phyloP scores from a whole-genome alignment of 2,329 filamentous ascomycete species.

The Camillea tinctor region DNA sequence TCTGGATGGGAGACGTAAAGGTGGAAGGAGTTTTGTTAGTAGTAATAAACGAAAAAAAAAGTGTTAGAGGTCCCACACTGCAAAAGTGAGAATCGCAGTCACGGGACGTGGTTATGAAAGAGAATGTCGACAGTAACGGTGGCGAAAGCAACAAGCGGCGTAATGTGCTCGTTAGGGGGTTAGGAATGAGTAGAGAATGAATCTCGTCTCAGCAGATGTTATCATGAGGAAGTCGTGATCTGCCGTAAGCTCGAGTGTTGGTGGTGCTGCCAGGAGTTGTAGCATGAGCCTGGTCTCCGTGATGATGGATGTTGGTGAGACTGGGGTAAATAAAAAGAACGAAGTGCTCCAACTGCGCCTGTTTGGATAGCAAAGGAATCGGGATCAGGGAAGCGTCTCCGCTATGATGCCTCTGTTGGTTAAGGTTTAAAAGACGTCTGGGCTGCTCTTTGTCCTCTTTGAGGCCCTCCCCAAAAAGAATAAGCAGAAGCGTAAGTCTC shows the following conservation, averaged over 20 bases:
- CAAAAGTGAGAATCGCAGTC: neutral
- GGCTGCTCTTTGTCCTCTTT: too few relatives aligned
- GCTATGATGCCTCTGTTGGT: too few relatives aligned
- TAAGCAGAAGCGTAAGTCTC: too few relatives aligned
- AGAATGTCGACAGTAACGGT: neutral
- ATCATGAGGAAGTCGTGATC: neutral
- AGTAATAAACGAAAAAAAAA: neutral
- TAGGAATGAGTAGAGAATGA: neutral
- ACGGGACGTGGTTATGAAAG: neutral
- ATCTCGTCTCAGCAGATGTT: neutral
- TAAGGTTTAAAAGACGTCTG: too few relatives aligned
- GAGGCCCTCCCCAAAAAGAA: too few relatives aligned
- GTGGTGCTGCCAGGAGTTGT: neutral
- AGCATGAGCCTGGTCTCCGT: neutral
- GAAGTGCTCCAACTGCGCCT: neutral
- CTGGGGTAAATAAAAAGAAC: neutral
- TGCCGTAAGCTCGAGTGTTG: neutral
- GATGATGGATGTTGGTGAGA: neutral
- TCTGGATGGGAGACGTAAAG: constrained; percentile 4
- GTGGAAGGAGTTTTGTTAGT: constrained; percentile 4
- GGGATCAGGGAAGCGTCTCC: too few relatives aligned
- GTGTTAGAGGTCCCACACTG: neutral
- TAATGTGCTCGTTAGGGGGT: neutral
- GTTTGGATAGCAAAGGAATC: neutral
- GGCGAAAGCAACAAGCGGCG: neutral